These are phyloP conservation scores for Elsinoe australis DNA, from an alignment of 2,329 filamentous ascomycete genomes.

Conservation along the genomic window DNA sequence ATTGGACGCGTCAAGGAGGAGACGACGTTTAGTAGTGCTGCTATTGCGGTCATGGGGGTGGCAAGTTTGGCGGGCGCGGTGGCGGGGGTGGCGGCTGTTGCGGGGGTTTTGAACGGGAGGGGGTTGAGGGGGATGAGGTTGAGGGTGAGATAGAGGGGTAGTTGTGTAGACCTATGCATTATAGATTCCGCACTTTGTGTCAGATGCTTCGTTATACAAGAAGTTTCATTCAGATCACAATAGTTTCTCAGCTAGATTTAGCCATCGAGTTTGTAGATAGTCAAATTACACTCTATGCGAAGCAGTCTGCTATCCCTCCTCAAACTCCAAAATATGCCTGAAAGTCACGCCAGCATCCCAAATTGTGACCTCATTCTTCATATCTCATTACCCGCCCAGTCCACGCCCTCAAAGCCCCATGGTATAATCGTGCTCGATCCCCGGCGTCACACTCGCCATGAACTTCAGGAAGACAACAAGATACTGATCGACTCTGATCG, in stretches of 20 bases:
- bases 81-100: constrained; percentile 30
- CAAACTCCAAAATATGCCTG: too few relatives aligned
- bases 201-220: too few relatives aligned
- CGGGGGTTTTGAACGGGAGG: neutral
- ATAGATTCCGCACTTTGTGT: too few relatives aligned
- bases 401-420: constrained; percentile 65
- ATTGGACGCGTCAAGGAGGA: constrained; percentile 42
- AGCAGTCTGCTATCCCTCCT: too few relatives aligned
- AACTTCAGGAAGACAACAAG: constrained; percentile 82
- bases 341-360: neutral
- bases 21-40: constrained; percentile 34
- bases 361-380: neutral
- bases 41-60: constrained; percentile 32
- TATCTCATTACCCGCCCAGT: neutral
- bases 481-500: constrained; percentile 82
- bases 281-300: too few relatives aligned
- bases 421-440: constrained; percentile 96
- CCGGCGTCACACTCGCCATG: constrained; percentile 69
- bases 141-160: constrained; percentile 15
- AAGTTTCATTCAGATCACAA: too few relatives aligned
- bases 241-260: too few relatives aligned
- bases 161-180: too few relatives aligned
- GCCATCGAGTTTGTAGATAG: too few relatives aligned
- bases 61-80: constrained; percentile 31
- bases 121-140: constrained; percentile 4